Evolutionary conservation across 2,329 filamentous ascomycete species (phyloP).

Genomic region (Fusarium sp.): DNA sequence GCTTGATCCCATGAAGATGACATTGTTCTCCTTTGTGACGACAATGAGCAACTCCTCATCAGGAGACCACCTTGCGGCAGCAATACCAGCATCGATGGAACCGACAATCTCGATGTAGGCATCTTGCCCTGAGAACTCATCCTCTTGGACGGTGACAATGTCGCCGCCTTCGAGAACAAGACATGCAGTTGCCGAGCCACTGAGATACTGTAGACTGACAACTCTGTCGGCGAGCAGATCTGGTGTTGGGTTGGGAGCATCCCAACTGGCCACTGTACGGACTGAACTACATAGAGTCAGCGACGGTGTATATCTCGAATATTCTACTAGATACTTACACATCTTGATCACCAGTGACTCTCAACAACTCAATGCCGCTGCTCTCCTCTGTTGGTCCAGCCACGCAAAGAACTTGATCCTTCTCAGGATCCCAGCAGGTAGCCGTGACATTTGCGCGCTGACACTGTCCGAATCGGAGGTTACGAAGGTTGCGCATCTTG

Average conservation of each 20-base stretch:
- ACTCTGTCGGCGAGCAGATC: conserved; percentile 81
- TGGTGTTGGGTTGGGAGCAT: conserved; percentile 84
- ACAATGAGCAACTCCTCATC: conserved; percentile 93
- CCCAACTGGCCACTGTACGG: conserved; percentile 81
- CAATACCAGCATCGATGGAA: conserved; percentile 91
- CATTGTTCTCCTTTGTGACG: conserved; percentile 81
- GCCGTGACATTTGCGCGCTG: conserved; percentile 76
- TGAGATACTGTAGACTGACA: conserved; percentile 85
- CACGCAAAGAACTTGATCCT: conserved; percentile 83
- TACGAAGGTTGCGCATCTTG: conserved; percentile 88
- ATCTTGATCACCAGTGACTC: conserved; percentile 62
- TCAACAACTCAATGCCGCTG: conserved; percentile 78
- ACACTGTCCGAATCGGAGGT: conserved; percentile 77
- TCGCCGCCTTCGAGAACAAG: conserved; percentile 91
- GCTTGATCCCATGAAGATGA: conserved; percentile 91
- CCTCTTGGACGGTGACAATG: conserved; percentile 85
- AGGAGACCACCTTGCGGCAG: conserved; percentile 91
- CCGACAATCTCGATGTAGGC: conserved; percentile 95
- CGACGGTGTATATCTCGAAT: background rate
- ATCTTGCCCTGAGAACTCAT: conserved; percentile 61
- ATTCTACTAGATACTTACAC: conserved; percentile 55
- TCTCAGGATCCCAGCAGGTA: conserved; percentile 86
- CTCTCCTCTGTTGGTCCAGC: conserved; percentile 82
- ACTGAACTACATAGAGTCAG: conserved; percentile 48
- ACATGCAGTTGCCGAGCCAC: conserved; percentile 81